phyloP scores from a whole-genome alignment of 352 stramenopile species.

The Phytophthora brassicae region DNA sequence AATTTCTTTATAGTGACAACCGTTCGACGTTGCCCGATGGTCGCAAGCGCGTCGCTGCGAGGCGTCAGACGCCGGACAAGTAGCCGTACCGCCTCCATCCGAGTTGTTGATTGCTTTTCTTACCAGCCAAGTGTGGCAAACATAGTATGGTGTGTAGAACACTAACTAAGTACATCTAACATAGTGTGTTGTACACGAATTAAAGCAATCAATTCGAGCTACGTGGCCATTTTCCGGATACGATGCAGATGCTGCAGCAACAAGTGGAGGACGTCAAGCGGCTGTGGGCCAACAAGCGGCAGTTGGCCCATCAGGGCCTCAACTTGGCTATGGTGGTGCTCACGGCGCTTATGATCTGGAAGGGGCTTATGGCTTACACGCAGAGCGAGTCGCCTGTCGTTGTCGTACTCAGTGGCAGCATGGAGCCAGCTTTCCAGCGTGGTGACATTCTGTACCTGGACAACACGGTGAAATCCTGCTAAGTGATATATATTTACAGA shows the following conservation, averaged over 20 bases:
- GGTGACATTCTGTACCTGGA: slow-evolving; percentile 98
- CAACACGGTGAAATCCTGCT: no score
- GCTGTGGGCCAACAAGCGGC: slow-evolving; percentile 98
- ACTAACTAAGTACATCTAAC: no score
- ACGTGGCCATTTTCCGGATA: slow-evolving; percentile 15
- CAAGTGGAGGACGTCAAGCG: slow-evolving; percentile 97
- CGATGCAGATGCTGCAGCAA: slow-evolving; percentile 76
- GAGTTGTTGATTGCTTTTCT: not conserved
- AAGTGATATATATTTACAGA: no score
- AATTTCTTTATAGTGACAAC: slow-evolving; percentile 58
- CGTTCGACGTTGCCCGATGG: slow-evolving; percentile 24
- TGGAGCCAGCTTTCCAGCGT: slow-evolving; percentile 99
- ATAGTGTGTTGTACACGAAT: no score
- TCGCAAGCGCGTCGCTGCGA: not conserved
- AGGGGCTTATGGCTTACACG: slow-evolving; percentile 97
- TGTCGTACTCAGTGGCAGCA: slow-evolving; percentile 97
- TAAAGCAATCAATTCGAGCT: not conserved
- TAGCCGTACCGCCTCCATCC: slow-evolving; percentile 11
- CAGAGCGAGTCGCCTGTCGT: slow-evolving; percentile 98
- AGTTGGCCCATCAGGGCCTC: slow-evolving; percentile 96
- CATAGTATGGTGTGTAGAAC: not conserved
- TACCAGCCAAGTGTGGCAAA: not conserved
- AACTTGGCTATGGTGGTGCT: slow-evolving; percentile 99
- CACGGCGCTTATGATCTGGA: slow-evolving; percentile 99
- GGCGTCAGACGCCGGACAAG: slow-evolving; percentile 12